A percentile compares a stretch with the other conserved stretches of the same genome.
These are phyloP conservation scores for Excoecaria cochinchinensis DNA, from an alignment of 345 rosid genomes.

Conservation along the genomic window DNA sequence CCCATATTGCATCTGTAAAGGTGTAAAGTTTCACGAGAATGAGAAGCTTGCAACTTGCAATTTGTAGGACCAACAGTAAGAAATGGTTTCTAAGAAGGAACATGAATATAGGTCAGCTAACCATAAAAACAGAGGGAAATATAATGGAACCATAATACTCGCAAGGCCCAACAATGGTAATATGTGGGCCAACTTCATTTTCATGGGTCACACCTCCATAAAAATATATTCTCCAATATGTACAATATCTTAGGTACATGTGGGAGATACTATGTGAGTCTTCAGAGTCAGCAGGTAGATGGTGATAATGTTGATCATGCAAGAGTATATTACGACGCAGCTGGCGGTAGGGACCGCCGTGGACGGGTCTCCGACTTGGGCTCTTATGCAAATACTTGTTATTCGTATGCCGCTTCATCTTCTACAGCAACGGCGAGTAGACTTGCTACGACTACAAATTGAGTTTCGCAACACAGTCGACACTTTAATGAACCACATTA, in stretches of 20 bases:
- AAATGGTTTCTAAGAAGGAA: not conserved
- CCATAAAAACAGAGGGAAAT: not conserved
- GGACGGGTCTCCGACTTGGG: too few species aligned
- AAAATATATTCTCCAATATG: slow-evolving; percentile 1
- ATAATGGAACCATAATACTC: not conserved
- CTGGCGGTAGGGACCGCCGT: too few species aligned
- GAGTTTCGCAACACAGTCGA: too few species aligned
- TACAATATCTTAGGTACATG: slow-evolving; percentile 13
- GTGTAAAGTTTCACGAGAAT: not conserved
- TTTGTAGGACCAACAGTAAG: not conserved
- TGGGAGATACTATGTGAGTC: not conserved
- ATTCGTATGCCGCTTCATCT: too few species aligned
- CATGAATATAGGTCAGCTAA: not conserved
- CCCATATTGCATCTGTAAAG: slow-evolving; percentile 11
- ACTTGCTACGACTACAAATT: too few species aligned
- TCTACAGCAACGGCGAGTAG: too few species aligned
- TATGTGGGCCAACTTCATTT: not conserved
- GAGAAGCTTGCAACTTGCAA: slow-evolving; percentile 4
- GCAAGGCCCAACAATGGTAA: not conserved
- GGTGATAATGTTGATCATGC: too few species aligned
- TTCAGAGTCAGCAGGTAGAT: too few species aligned
- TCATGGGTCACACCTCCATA: not conserved
- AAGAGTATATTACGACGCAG: too few species aligned
- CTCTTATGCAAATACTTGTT: too few species aligned
- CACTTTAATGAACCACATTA: too few species aligned